A percentile compares a stretch with the other conserved stretches of the same genome.
phyloP scores from a whole-genome alignment of 306 rosid species.

The Casuarina equisetifolia region DNA sequence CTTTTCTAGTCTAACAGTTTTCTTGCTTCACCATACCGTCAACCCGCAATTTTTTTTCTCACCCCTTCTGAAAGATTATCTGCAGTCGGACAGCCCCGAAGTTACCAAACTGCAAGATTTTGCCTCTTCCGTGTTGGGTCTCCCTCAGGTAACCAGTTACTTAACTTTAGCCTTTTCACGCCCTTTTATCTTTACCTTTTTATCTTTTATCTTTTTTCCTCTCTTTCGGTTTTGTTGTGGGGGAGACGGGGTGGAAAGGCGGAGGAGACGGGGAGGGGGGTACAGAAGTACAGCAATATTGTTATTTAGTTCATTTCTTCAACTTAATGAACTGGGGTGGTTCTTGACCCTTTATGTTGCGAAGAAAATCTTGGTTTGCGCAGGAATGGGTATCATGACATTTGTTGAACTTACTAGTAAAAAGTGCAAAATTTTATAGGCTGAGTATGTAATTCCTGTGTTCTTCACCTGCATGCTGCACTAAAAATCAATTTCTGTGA shows the following conservation, averaged over 20 bases:
- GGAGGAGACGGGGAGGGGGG: neutral
- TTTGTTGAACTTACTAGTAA: neutral
- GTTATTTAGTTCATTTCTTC: neutral
- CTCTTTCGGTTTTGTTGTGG: neutral
- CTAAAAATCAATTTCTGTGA: slow-evolving; percentile 1
- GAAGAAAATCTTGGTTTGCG: neutral
- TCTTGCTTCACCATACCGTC: neutral
- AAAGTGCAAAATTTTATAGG: neutral
- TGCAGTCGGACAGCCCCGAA: slow-evolving; percentile 1
- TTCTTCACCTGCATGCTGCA: neutral
- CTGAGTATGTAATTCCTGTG: neutral
- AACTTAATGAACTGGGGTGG: neutral
- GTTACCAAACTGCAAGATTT: slow-evolving; percentile 20
- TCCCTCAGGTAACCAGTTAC: slow-evolving; percentile 32
- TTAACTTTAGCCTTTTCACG: neutral
- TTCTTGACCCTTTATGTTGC: neutral
- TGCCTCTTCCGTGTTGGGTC: slow-evolving; percentile 15
- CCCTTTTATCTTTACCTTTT: neutral
- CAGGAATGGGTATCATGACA: neutral
- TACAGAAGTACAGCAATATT: too few relatives aligned
- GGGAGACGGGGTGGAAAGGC: neutral
- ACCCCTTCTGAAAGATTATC: slow-evolving; percentile 1
- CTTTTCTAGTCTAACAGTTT: neutral
- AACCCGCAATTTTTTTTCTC: slow-evolving; percentile 2
- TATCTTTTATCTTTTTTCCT: neutral